Conservation (phyloP, 2,329 filamentous ascomycete species). For the Teratosphaeria gauchensis region DNA sequence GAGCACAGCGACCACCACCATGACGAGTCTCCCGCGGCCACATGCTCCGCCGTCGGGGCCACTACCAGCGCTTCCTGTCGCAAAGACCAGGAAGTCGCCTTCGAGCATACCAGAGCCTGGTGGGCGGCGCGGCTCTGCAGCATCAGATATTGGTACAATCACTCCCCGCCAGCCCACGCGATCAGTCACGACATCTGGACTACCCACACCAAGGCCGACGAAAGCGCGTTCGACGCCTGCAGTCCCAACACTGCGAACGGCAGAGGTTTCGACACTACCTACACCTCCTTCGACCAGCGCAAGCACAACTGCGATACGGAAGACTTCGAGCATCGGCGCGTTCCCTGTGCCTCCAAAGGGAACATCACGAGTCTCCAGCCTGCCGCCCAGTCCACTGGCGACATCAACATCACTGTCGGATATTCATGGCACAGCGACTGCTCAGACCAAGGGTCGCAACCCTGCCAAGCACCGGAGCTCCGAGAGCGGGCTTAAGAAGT, state of each 20-base stretch:
- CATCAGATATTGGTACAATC: conserved; percentile 26
- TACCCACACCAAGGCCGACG: conserved; percentile 37
- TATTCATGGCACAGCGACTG: conserved; percentile 20
- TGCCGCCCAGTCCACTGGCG: conserved; percentile 47
- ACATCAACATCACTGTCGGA: conserved; percentile 37
- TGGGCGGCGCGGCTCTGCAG: conserved; percentile 11
- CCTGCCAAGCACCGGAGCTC: conserved; percentile 23
- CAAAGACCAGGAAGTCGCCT: conserved; percentile 55
- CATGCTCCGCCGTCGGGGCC: conserved; percentile 61
- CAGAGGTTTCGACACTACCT: conserved; percentile 24
- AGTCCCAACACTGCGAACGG: conserved; percentile 41
- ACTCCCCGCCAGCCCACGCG: conserved; percentile 29
- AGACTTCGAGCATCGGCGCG: conserved; percentile 85
- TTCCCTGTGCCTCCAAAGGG: conserved; percentile 82
- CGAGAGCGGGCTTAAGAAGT: conserved; percentile 19
- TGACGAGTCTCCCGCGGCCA: conserved; percentile 42
- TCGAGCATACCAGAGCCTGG: conserved; percentile 35
- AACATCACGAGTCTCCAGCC: conserved; percentile 46
- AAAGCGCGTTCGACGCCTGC: conserved; percentile 43
- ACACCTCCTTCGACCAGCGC: conserved; percentile 4
- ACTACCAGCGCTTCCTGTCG: conserved; percentile 64
- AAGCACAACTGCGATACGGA: conserved; percentile 50
- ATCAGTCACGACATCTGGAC: conserved; percentile 39
- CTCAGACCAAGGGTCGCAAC: conserved; percentile 21
- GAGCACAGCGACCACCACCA: conserved; percentile 9